Evolutionary conservation across 164 flowering plant genomes (phyloP), one percentile per base, ranked within the genome.

Genomic region (Santalum album): DNA sequence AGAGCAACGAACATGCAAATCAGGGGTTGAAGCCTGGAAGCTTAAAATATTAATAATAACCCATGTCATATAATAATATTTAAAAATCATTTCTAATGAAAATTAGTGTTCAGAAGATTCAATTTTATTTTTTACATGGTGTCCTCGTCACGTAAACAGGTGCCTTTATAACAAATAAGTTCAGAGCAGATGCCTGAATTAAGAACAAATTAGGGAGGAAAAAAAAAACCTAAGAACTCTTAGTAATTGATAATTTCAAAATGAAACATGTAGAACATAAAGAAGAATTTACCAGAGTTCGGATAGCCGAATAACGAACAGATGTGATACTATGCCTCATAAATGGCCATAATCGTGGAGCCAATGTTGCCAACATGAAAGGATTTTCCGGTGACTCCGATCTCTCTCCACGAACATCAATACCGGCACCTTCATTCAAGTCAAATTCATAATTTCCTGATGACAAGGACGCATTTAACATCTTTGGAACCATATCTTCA

Each of bases 291-390:
- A 91, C 98, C 90, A 91, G 62, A 65, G 98, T 91, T 49, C 86
- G 81, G 48, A 91, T 88, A 53, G 98, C 95, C 24, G 98, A 78
- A 73, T 70, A 69, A 21, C 96, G 88, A 49, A 91, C 99, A n/a
- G 96, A 87, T 58, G 87, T 75, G 35, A 94, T 94, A 59, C 76
- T 87, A 64, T 94, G 99, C 65, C 99, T 79, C 97, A 89, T 94
- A 63, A 94, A 94, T 22, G 97, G 99, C 99, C 99, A 94, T 40
- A 94, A 70, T 27, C 99, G 72, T 38, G 99, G 99, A 22, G 99
- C 97, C 65, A 94, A 60, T 24, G 84, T 73, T 22, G 96, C 78
- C 57, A 94, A 64, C 63, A 72, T 65, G 55, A 75, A 82, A 14
- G 95, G 92, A 63, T 77, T 90, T 53, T 79, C 96, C 47, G 71